These are phyloP conservation scores for Solanum dulcamara DNA, from an alignment of 257 asterid species.

Conservation along the genomic window DNA sequence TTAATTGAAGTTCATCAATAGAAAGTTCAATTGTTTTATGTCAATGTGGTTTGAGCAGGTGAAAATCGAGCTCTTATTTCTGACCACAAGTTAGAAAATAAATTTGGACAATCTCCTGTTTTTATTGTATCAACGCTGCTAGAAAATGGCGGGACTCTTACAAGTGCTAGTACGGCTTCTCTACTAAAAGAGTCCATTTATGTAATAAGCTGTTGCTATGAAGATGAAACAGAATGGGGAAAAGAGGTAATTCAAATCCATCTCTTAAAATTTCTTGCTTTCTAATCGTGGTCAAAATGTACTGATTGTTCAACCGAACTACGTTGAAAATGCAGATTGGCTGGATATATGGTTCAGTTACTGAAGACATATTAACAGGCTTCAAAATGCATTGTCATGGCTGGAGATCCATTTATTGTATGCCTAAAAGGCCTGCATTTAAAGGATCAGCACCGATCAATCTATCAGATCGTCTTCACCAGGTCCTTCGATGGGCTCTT, in stretches of 20 bases:
- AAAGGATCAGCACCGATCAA: constrained; percentile 26
- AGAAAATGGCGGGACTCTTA: constrained; percentile 15
- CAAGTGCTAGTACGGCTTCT: constrained; percentile 11
- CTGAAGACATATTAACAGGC: constrained; percentile 29
- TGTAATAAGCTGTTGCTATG: constrained; percentile 26
- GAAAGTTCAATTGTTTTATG: background rate
- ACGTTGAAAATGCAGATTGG: constrained; percentile 12
- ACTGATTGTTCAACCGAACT: background rate
- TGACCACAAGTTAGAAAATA: constrained; percentile 14
- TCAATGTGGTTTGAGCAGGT: constrained; percentile 3
- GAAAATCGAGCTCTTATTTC: background rate
- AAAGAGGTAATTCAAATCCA: constrained; percentile 7
- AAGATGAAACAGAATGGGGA: constrained; percentile 39
- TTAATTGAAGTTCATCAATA: background rate
- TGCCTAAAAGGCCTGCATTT: constrained; percentile 17
- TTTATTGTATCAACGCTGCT: constrained; percentile 14
- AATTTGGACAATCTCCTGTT: constrained; percentile 24
- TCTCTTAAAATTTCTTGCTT: background rate
- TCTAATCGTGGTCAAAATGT: background rate
- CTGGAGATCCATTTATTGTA: constrained; percentile 29
- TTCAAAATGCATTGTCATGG: constrained; percentile 33
- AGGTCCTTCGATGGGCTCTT: constrained; percentile 26
- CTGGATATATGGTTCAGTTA: constrained; percentile 32
- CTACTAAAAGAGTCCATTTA: constrained; percentile 26
- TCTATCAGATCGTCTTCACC: constrained; percentile 26